A percentile compares a stretch with the other conserved stretches of the same genome.
These are phyloP conservation scores for Epichloe sp. DNA, from an alignment of 2,329 filamentous ascomycete genomes.

Conservation along the genomic window DNA sequence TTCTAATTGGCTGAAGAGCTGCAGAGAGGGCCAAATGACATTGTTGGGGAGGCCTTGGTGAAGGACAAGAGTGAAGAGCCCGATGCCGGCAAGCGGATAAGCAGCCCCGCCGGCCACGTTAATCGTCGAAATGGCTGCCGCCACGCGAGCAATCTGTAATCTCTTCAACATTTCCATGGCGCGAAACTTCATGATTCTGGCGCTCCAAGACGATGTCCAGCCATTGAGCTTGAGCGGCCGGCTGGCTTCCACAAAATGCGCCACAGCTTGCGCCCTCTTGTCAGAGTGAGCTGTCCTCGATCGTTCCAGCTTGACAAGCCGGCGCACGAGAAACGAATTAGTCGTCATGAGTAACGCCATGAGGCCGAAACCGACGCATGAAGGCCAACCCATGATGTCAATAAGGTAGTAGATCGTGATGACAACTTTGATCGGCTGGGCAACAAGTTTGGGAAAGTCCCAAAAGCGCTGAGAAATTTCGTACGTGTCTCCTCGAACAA, in stretches of 20 bases:
- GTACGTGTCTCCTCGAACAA: slow-evolving; percentile 73
- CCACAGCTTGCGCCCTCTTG: slow-evolving; percentile 62
- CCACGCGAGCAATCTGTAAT: slow-evolving; percentile 22
- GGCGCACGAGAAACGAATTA: slow-evolving; percentile 54
- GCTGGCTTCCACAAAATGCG: slow-evolving; percentile 78
- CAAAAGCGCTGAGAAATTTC: slow-evolving; percentile 76
- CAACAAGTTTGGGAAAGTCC: slow-evolving; percentile 68
- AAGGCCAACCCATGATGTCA: slow-evolving; percentile 67
- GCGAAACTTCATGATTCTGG: slow-evolving; percentile 23
- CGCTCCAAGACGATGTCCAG: slow-evolving; percentile 25
- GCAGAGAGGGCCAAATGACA: slow-evolving; percentile 74
- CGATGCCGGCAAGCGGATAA: slow-evolving; percentile 72
- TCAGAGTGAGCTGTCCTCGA: slow-evolving; percentile 64
- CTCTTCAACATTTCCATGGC: slow-evolving; percentile 24
- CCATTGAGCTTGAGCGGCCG: slow-evolving; percentile 43
- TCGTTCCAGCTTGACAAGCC: slow-evolving; percentile 55
- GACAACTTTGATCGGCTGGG: slow-evolving; percentile 63
- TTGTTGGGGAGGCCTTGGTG: slow-evolving; percentile 59
- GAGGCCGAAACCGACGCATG: slow-evolving; percentile 58
- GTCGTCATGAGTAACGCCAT: slow-evolving; percentile 55
- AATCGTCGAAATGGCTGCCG: slow-evolving; percentile 46
- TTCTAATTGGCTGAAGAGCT: slow-evolving; percentile 67
- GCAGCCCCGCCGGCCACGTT: slow-evolving; percentile 60
- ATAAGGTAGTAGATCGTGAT: slow-evolving; percentile 53
- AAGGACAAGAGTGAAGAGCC: slow-evolving; percentile 63